phyloP scores from a whole-genome alignment of 192 early-diverging fungal species.

The Coemansia sp. region DNA sequence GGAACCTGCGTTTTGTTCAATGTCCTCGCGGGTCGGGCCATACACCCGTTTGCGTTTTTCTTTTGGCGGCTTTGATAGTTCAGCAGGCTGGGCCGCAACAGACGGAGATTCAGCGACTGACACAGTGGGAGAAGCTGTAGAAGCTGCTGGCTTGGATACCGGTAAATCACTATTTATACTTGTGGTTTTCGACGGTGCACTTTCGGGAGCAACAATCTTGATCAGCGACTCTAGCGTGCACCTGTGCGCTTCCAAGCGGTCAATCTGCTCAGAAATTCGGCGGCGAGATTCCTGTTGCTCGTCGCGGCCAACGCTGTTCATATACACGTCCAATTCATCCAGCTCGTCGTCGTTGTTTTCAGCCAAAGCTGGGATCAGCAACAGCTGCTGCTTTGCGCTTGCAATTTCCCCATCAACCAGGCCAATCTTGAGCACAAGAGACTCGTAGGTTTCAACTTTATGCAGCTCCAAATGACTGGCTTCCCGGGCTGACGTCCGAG shows the following conservation, averaged over 20 bases:
- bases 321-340: conserved; percentile 68
- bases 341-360: conserved; percentile 18
- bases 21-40: conserved; percentile 15
- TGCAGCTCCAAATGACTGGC: conserved; percentile 8
- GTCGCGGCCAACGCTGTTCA: conserved; percentile 57
- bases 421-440: conserved; percentile 50
- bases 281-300: conserved; percentile 44
- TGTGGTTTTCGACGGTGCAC: not conserved
- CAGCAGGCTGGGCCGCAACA: not conserved
- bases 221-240: conserved; percentile 17
- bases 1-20: not conserved
- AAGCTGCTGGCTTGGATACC: not conserved
- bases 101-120: not conserved
- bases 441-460: conserved; percentile 69
- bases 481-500: conserved; percentile 32
- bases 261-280: conserved; percentile 46
- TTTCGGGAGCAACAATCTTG: conserved; percentile 34
- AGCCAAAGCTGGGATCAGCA: not conserved
- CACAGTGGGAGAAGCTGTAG: not conserved
- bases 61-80: not conserved
- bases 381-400: conserved; percentile 16
- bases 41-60: conserved; percentile 17
- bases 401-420: conserved; percentile 36
- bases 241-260: conserved; percentile 53
- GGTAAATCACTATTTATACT: too few relatives aligned